Percentiles rank a stretch among this genome's conserved stretches.
phyloP scores from a whole-genome alignment of 2,329 filamentous ascomycete genomes.

The Cylindrodendrum hubeiense region DNA sequence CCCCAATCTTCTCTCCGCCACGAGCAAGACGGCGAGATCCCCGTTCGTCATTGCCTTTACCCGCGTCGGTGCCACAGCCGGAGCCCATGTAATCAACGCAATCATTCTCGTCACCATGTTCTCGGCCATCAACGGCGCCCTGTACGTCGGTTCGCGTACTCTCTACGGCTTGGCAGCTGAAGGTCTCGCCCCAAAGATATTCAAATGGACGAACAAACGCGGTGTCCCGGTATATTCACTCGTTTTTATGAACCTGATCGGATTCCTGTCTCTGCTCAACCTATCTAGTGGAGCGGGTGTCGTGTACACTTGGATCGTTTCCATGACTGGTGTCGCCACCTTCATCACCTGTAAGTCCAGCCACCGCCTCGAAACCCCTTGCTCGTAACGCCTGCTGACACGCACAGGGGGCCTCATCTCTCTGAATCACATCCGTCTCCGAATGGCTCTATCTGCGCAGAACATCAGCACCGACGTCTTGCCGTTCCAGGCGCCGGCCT shows the following conservation, averaged over 20 bases:
- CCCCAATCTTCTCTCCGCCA: conserved; percentile 59
- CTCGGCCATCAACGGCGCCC: conserved; percentile 63
- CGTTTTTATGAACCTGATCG: conserved; percentile 29
- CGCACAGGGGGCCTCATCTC: conserved; percentile 11
- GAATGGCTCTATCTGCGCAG: conserved; percentile 16
- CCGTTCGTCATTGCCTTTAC: conserved; percentile 64
- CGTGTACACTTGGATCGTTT: conserved; percentile 19
- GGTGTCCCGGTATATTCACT: conserved; percentile 50
- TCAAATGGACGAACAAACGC: conserved; percentile 62
- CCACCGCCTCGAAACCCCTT: neutral
- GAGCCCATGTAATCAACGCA: conserved; percentile 61
- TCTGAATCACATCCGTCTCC: conserved; percentile 21
- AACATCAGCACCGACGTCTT: conserved; percentile 20
- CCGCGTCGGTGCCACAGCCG: conserved; percentile 2
- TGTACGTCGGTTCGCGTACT: conserved; percentile 68
- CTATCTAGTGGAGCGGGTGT: conserved; percentile 18
- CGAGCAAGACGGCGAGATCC: conserved; percentile 61
- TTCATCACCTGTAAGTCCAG: conserved; percentile 14
- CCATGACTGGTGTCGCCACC: conserved; percentile 13
- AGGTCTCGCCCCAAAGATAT: conserved; percentile 63
- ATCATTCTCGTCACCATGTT: conserved; percentile 65
- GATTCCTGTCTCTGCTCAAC: conserved; percentile 31
- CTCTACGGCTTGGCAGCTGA: conserved; percentile 67
- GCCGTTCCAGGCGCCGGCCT: conserved; percentile 18
- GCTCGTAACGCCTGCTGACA: neutral